phyloP scores from a whole-genome alignment of 257 asterid genomes.

The Echium plantagineum region DNA sequence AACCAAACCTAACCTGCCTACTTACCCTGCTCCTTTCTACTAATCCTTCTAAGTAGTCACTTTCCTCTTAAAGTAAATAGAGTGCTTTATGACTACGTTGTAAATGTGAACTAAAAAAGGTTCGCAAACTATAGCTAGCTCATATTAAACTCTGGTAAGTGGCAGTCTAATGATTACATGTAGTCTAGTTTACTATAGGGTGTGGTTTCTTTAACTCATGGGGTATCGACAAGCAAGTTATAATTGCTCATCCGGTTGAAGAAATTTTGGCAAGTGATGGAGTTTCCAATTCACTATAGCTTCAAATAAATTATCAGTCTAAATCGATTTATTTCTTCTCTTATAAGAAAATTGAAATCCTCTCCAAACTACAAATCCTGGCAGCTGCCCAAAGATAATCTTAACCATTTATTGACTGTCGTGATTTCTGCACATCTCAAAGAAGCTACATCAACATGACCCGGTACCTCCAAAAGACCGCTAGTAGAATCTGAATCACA shows the following conservation, averaged over 20 bases:
- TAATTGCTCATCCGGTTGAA: neutral
- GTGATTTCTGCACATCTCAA: slow-evolving; percentile 10
- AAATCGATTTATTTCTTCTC: too few species aligned
- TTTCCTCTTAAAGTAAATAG: neutral
- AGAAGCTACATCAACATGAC: slow-evolving; percentile 2
- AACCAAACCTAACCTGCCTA: slow-evolving; percentile 1
- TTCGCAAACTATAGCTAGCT: neutral
- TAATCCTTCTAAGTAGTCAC: neutral
- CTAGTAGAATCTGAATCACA: too few species aligned
- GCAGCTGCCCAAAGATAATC: too few species aligned
- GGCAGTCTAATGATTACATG: neutral
- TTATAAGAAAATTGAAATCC: neutral
- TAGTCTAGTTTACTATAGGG: neutral
- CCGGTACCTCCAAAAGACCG: too few species aligned
- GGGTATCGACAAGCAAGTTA: neutral
- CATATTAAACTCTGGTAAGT: neutral
- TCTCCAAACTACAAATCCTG: neutral
- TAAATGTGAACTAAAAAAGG: slow-evolving; percentile 1
- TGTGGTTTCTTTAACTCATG: neutral
- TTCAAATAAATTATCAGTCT: too few species aligned
- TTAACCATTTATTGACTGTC: too few species aligned
- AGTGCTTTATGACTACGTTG: neutral
- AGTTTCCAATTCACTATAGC: neutral
- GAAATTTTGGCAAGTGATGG: neutral
- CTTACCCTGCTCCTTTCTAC: slow-evolving; percentile 1